Percentiles rank a stretch among this genome's conserved stretches.
These are phyloP conservation scores for Diaporthe sp. DNA, from an alignment of 2,329 filamentous ascomycete species.

Conservation along the genomic window DNA sequence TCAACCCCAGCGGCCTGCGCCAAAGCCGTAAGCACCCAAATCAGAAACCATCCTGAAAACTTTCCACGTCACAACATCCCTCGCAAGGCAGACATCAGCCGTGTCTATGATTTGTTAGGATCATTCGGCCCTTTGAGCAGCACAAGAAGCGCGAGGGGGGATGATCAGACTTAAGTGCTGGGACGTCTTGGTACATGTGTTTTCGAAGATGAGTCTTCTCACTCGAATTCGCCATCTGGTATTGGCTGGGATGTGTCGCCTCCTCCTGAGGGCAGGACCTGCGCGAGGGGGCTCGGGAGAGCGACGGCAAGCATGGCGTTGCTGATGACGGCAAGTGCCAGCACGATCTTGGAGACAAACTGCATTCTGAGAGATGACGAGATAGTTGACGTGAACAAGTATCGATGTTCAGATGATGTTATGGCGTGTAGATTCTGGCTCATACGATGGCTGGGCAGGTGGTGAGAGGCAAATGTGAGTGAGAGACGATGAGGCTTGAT, in stretches of 20 bases:
- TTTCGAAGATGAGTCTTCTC: background rate
- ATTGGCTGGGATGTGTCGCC: too few species aligned
- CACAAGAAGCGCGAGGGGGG: too few species aligned
- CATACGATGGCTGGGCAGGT: background rate
- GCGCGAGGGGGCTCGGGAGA: conserved; percentile 1
- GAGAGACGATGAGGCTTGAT: background rate
- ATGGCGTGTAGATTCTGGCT: background rate
- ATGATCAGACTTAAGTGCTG: background rate
- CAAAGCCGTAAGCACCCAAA: background rate
- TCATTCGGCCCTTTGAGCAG: background rate
- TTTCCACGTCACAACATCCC: too few species aligned
- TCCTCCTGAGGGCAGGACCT: background rate
- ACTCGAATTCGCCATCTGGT: background rate
- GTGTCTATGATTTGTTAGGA: background rate
- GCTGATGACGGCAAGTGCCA: conserved; percentile 20
- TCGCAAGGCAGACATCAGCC: too few species aligned
- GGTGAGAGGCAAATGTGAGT: background rate
- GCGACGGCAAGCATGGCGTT: background rate
- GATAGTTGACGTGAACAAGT: background rate
- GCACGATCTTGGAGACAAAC: background rate
- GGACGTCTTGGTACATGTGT: too few species aligned
- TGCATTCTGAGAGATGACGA: background rate
- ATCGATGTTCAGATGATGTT: background rate
- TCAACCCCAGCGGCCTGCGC: background rate
- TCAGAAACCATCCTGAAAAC: background rate